Conservation (phyloP, 2,329 filamentous ascomycete genomes). For the Stagonosporopsis rhizophila region DNA sequence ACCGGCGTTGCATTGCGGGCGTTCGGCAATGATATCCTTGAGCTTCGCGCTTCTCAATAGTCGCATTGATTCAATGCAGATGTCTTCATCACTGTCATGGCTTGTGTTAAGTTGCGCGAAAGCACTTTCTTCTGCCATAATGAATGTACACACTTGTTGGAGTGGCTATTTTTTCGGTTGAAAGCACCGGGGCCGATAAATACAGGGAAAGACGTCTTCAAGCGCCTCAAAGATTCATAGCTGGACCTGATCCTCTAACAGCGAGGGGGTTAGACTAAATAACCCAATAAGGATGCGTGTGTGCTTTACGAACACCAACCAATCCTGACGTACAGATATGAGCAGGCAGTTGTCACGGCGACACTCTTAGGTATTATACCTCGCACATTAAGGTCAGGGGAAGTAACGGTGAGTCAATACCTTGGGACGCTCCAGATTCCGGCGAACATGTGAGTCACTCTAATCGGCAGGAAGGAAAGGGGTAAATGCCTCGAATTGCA, state of each 20-base stretch:
- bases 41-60: background rate
- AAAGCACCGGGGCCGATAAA: background rate
- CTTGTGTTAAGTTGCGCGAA: background rate
- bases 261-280: background rate
- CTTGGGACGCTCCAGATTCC: background rate
- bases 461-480: slow-evolving; percentile 12
- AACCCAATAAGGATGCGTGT: background rate
- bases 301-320: background rate
- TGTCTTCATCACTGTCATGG: background rate
- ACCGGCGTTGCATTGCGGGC: slow-evolving; percentile 20
- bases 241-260: background rate
- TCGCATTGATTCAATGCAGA: background rate
- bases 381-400: background rate
- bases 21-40: slow-evolving; percentile 16
- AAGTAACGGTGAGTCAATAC: background rate
- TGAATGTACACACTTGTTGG: too few species aligned
- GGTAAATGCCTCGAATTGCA: slow-evolving; percentile 9
- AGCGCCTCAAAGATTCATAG: too few species aligned
- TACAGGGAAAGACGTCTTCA: background rate
- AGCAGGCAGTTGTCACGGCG: slow-evolving; percentile 6
- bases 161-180: background rate
- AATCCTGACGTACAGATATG: background rate
- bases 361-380: background rate
- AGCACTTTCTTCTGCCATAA: too few species aligned
- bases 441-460: slow-evolving; percentile 14